Evolutionary conservation across 495 filamentous ascomycete species (phyloP).

Genomic region (Durotheca rogersii): DNA sequence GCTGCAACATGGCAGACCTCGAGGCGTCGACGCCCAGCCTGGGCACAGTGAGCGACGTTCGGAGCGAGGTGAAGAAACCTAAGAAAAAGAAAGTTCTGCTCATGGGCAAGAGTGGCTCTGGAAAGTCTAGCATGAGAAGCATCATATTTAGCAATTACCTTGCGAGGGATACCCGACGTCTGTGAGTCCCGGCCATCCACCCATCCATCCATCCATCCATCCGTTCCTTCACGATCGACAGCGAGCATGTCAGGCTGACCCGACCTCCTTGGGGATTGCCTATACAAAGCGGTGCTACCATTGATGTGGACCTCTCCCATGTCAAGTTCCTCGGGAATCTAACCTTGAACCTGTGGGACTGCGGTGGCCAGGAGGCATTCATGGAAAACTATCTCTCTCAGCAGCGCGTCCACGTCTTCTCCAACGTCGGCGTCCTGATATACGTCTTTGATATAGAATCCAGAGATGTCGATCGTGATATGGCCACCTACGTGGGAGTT

Average conservation of each 20-base stretch:
- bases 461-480: constrained; percentile 85
- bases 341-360: constrained; percentile 97
- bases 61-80: constrained; percentile 53
- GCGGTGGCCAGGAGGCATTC: constrained; percentile 97
- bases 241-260: constrained; percentile 1
- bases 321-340: constrained; percentile 98
- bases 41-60: constrained; percentile 25
- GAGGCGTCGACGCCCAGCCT: constrained; percentile 28
- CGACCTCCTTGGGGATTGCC: neutral
- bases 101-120: constrained; percentile 95
- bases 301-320: constrained; percentile 96
- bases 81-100: constrained; percentile 64
- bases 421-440: constrained; percentile 92
- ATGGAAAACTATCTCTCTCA: constrained; percentile 96
- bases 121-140: constrained; percentile 97
- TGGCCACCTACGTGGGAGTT: constrained; percentile 83
- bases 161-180: constrained; percentile 87
- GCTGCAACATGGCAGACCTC: constrained; percentile 24
- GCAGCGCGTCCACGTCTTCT: constrained; percentile 94
- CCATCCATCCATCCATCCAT: no score
- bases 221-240: neutral
- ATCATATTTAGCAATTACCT: constrained; percentile 99
- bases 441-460: constrained; percentile 99
- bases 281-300: constrained; percentile 79
- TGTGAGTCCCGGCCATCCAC: no score